A percentile compares a stretch with the other conserved stretches of the same genome.
Evolutionary conservation across 2,329 filamentous ascomycete species (phyloP).

Genomic region (Pseudodiploospora longispora): DNA sequence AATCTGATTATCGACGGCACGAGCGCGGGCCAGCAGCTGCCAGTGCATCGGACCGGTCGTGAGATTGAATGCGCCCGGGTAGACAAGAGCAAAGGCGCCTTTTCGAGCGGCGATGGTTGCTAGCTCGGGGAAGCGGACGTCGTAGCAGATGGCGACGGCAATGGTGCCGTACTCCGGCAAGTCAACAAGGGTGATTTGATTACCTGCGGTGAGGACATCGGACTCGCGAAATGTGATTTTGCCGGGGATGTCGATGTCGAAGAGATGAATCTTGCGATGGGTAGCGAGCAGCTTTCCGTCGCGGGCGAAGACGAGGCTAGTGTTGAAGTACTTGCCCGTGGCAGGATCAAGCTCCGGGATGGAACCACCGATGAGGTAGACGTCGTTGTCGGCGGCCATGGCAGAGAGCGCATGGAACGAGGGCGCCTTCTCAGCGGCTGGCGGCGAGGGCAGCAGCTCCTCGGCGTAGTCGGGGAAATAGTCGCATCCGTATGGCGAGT

Average conservation of each 20-base stretch:
- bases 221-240: conserved; percentile 89
- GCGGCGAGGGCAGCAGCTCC: conserved; percentile 69
- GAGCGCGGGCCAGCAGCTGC: conserved; percentile 70
- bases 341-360: conserved; percentile 69
- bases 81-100: conserved; percentile 81
- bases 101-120: conserved; percentile 80
- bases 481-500: conserved; percentile 87
- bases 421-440: conserved; percentile 60
- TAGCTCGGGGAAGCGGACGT: conserved; percentile 91
- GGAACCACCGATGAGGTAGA: conserved; percentile 83
- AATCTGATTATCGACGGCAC: conserved; percentile 88
- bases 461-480: conserved; percentile 93
- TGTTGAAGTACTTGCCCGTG: conserved; percentile 75
- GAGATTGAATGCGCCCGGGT: conserved; percentile 94
- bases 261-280: conserved; percentile 91
- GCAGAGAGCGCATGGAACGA: conserved; percentile 77
- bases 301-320: conserved; percentile 73
- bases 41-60: conserved; percentile 92
- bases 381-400: conserved; percentile 69
- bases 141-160: conserved; percentile 91
- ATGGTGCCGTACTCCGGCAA: conserved; percentile 83
- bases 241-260: conserved; percentile 95
- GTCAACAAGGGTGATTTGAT: conserved; percentile 77
- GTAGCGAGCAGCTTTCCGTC: conserved; percentile 72
- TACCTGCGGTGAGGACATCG: conserved; percentile 78